Conservation (phyloP, 2,329 filamentous ascomycete genomes). For the Cercospora canescens region DNA sequence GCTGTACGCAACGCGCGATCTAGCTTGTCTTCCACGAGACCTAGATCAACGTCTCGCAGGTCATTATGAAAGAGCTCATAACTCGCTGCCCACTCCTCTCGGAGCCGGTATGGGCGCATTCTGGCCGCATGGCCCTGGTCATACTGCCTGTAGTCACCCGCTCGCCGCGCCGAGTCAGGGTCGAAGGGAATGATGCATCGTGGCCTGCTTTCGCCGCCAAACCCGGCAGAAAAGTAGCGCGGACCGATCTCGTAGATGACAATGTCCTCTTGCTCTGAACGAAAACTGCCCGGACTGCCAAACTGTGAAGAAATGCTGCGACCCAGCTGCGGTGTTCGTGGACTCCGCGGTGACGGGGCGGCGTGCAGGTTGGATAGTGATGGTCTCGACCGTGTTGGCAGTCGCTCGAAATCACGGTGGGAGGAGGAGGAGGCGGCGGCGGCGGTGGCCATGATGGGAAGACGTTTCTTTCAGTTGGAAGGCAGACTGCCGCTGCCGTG, state of each 20-base stretch:
- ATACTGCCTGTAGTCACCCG: conserved; percentile 72
- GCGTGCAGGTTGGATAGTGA: conserved; percentile 12
- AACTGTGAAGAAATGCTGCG: conserved; percentile 60
- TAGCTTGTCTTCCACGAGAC: conserved; percentile 80
- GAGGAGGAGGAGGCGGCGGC: conserved; percentile 17
- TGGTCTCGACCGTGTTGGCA: conserved; percentile 23
- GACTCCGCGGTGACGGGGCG: conserved; percentile 18
- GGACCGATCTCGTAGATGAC: conserved; percentile 82
- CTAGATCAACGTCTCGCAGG: conserved; percentile 70
- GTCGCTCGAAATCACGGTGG: conserved; percentile 8
- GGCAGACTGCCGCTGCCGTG: conserved; percentile 1
- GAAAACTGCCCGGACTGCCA: conserved; percentile 59
- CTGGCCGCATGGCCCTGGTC: conserved; percentile 18
- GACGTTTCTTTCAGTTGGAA: too few relatives aligned
- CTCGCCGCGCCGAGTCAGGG: conserved; percentile 72
- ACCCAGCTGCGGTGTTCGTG: conserved; percentile 59
- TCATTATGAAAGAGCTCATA: conserved; percentile 79
- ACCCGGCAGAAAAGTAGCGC: conserved; percentile 76
- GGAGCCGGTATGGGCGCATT: conserved; percentile 43
- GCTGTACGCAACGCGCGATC: conserved; percentile 79
- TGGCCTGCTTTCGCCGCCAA: conserved; percentile 78
- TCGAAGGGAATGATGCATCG: conserved; percentile 71
- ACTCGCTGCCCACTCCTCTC: conserved; percentile 63
- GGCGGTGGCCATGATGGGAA: conserved; percentile 22
- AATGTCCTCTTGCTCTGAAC: conserved; percentile 74